Conservation (phyloP, 179 eudicot genomes). For the Nepenthes alata region DNA sequence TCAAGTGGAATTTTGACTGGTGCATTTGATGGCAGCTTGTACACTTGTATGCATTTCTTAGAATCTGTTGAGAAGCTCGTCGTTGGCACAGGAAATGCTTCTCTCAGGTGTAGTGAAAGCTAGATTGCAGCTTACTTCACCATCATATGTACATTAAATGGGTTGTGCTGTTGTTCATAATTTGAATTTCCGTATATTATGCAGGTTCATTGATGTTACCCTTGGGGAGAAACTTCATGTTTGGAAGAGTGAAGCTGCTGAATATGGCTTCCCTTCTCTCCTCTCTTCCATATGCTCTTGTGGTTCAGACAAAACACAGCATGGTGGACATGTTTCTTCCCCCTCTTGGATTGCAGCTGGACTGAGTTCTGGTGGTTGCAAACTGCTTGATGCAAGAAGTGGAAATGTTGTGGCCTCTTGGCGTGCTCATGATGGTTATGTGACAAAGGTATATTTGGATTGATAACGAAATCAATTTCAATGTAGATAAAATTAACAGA, state of each 20-base stretch:
- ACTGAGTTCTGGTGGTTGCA: constrained; percentile 79
- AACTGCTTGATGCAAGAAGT: constrained; percentile 76
- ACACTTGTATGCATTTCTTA: constrained; percentile 83
- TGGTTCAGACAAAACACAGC: constrained; percentile 47
- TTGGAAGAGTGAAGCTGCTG: constrained; percentile 67
- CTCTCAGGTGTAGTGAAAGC: constrained; percentile 51
- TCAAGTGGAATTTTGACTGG: constrained; percentile 64
- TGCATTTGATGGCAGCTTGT: constrained; percentile 71
- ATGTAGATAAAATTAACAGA: neutral
- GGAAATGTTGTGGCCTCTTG: constrained; percentile 79
- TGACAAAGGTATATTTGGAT: constrained; percentile 59
- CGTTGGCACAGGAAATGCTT: constrained; percentile 89
- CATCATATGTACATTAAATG: neutral
- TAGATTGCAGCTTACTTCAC: neutral
- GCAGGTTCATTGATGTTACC: constrained; percentile 72
- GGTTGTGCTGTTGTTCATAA: neutral
- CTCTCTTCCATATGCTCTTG: constrained; percentile 79
- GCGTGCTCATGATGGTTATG: constrained; percentile 95
- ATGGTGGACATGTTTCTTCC: constrained; percentile 22
- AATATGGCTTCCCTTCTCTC: constrained; percentile 59
- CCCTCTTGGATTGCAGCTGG: constrained; percentile 94
- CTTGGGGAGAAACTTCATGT: constrained; percentile 80
- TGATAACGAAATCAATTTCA: neutral
- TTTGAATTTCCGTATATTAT: neutral
- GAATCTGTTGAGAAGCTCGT: constrained; percentile 52